These are phyloP conservation scores for Westerdykella ornata DNA, from an alignment of 2,329 filamentous ascomycete genomes.

Conservation along the genomic window DNA sequence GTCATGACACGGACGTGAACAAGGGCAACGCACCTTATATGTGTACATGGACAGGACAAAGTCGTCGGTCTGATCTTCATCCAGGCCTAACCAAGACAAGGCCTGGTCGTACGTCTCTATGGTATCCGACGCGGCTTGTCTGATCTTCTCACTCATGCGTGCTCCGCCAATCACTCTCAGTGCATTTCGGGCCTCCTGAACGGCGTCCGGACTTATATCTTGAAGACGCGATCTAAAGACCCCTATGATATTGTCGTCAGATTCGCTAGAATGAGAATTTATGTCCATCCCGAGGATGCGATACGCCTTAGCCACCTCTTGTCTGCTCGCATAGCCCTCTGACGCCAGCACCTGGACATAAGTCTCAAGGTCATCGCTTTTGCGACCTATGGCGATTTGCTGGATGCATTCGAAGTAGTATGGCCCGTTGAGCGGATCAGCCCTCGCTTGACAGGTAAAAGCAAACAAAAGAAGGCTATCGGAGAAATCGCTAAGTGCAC, in stretches of 20 bases:
- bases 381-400: conserved; percentile 50
- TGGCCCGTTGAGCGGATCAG: conserved; percentile 49
- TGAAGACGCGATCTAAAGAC: conserved; percentile 54
- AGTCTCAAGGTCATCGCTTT: conserved; percentile 52
- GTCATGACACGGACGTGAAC: not conserved
- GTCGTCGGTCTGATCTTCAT: conserved; percentile 46
- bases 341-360: conserved; percentile 54
- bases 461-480: conserved; percentile 57
- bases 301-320: conserved; percentile 54
- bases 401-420: conserved; percentile 63
- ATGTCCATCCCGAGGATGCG: conserved; percentile 50
- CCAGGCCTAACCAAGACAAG: conserved; percentile 53
- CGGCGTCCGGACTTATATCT: conserved; percentile 48
- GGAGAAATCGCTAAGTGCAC: conserved; percentile 56
- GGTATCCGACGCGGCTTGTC: conserved; percentile 51
- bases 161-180: conserved; percentile 55
- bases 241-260: conserved; percentile 57
- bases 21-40: conserved; percentile 44
- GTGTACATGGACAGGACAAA: conserved; percentile 53
- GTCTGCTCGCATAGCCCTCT: conserved; percentile 50
- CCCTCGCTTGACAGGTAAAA: conserved; percentile 53
- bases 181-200: conserved; percentile 51
- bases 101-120: conserved; percentile 60
- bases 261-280: conserved; percentile 27
- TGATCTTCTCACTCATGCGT: conserved; percentile 52